Evolutionary conservation across 495 filamentous ascomycete species (phyloP), one percentile per base, ranked within the genome.

Genomic region (Aspergillus olivimuriae): DNA sequence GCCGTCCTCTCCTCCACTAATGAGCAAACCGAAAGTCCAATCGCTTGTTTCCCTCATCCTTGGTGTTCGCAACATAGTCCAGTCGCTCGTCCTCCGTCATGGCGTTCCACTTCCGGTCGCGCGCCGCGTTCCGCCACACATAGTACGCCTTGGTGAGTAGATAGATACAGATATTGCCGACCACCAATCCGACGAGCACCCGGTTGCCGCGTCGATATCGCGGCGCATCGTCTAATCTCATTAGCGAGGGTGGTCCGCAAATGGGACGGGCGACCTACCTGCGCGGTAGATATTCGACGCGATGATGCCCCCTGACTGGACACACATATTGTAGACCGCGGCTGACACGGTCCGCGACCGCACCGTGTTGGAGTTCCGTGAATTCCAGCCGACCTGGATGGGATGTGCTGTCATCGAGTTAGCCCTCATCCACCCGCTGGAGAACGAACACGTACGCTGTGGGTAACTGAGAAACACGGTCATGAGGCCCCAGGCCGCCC

Each of bases 221-320:
- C 1, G 80, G 80, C 30, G 67, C 69, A 50, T 83, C 80, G 38
- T 77, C 62, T 39, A 26, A 1, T 4, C 2, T 26, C 12, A 3
- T 15, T n/a, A 24, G n/a, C 3, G 2, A 24, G 4, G 26, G 1
- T 12, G 3, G 5, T 3, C 10, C n/a, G 5, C 1, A 2, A 26
- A 22, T 9, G 10, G 7, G 23, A 1, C 4, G 37, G 36, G 22
- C 20, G 3, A 34, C 33, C n/a, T 24, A 39, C 37, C 37, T 69
- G 69, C 61, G 31, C 75, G 70, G 51, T 78, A 81, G 41, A 81
- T 74, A 48, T 80, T 79, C 41, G 54, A 63, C 0, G 65, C 58
- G 19, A 76, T 70, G 34, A 80, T 77, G 32, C 66, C 72, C 0
- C 66, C 68, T n/a, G 58, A 35, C 39, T 73, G 66, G n/a, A 71